Conservation (phyloP, 768 basidiomycete genomes). For the Phanerochaete sordida region DNA sequence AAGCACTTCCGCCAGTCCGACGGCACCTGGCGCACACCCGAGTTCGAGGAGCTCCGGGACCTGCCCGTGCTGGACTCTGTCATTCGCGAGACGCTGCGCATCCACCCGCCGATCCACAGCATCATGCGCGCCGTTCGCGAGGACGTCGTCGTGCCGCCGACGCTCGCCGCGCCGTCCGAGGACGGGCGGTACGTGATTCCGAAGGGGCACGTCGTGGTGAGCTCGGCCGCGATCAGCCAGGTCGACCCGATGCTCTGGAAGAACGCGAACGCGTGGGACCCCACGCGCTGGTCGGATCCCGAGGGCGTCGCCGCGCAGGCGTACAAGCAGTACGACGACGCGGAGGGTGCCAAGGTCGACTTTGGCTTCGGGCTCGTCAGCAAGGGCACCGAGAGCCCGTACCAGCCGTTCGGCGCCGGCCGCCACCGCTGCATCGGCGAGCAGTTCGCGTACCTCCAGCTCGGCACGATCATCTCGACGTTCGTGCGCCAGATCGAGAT, state of each 20-base stretch:
- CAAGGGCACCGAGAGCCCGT: slow-evolving; percentile 94
- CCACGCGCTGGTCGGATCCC: slow-evolving; percentile 80
- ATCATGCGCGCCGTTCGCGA: slow-evolving; percentile 91
- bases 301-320: slow-evolving; percentile 81
- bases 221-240: slow-evolving; percentile 85
- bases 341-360: slow-evolving; percentile 85
- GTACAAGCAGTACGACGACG: slow-evolving; percentile 69
- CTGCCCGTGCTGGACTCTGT: slow-evolving; percentile 83
- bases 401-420: slow-evolving; percentile 97
- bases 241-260: slow-evolving; percentile 84
- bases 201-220: slow-evolving; percentile 85
- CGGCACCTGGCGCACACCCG: slow-evolving; percentile 74
- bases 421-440: slow-evolving; percentile 94
- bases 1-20: slow-evolving; percentile 75
- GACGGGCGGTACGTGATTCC: slow-evolving; percentile 81
- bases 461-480: slow-evolving; percentile 78
- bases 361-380: slow-evolving; percentile 94
- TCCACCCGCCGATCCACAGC: slow-evolving; percentile 95
- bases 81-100: slow-evolving; percentile 90
- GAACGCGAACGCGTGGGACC: slow-evolving; percentile 69
- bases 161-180: slow-evolving; percentile 75
- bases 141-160: slow-evolving; percentile 77
- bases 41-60: slow-evolving; percentile 81
- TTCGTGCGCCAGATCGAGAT: slow-evolving; percentile 77
- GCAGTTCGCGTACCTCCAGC: slow-evolving; percentile 90